phyloP scores from a whole-genome alignment of 805 yeast species.

The Metschnikowia cerradonensis region DNA sequence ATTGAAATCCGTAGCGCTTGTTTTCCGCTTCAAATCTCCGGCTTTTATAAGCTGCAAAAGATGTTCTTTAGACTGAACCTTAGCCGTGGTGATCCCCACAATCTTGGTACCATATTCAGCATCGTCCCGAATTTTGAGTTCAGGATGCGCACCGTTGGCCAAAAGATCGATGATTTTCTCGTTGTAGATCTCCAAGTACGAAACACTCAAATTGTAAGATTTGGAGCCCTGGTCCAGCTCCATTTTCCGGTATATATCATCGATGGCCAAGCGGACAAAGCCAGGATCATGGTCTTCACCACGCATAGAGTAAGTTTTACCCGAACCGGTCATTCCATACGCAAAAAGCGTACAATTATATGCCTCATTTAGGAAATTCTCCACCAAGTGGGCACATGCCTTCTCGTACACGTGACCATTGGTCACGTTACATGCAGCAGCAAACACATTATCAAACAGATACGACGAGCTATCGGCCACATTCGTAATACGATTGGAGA shows the following conservation, averaged over 20 bases:
- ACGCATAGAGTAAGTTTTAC: conserved; percentile 84
- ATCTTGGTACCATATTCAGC: conserved; percentile 67
- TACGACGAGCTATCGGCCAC: conserved; percentile 58
- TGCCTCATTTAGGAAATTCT: conserved; percentile 58
- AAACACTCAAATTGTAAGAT: conserved; percentile 49
- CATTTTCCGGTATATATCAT: conserved; percentile 51
- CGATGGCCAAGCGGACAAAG: conserved; percentile 63
- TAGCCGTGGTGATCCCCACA: conserved; percentile 64
- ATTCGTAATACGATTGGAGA: conserved; percentile 38
- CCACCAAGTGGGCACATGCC: conserved; percentile 51
- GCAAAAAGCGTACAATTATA: conserved; percentile 89
- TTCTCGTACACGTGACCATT: conserved; percentile 60
- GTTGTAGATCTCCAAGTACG: conserved; percentile 84
- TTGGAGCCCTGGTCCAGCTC: conserved; percentile 23
- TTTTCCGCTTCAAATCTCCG: conserved; percentile 74
- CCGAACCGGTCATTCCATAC: conserved; percentile 93
- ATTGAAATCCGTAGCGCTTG: conserved; percentile 88
- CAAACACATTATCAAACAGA: conserved; percentile 75
- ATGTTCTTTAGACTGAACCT: conserved; percentile 54
- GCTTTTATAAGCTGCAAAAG: conserved; percentile 52
- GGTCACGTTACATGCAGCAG: conserved; percentile 38
- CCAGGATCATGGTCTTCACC: conserved; percentile 66
- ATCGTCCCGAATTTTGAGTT: conserved; percentile 77
- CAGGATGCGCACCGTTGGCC: conserved; percentile 32
- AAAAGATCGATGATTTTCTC: conserved; percentile 71